phyloP scores from a whole-genome alignment of 768 basidiomycete genomes.

The Boletus tomentosulus region DNA sequence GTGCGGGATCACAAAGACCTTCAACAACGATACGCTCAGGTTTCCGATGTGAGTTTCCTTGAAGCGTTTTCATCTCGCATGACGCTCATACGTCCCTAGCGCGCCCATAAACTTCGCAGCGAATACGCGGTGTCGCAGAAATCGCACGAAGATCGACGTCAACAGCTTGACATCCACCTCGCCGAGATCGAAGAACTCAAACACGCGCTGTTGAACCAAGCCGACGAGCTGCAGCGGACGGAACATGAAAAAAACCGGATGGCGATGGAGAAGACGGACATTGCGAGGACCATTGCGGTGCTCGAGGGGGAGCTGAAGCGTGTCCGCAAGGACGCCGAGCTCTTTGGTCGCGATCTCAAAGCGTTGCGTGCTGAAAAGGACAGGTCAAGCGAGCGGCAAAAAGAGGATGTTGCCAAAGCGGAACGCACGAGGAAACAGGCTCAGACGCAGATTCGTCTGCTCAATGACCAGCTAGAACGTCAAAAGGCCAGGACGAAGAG shows the following conservation, averaged over 20 bases:
- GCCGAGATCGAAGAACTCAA: slow-evolving; percentile 77
- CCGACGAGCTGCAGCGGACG: slow-evolving; percentile 56
- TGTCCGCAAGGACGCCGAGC: slow-evolving; percentile 72
- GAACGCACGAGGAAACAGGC: slow-evolving; percentile 66
- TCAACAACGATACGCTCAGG: slow-evolving; percentile 61
- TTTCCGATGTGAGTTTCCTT: slow-evolving; percentile 54
- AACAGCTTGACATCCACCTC: slow-evolving; percentile 68
- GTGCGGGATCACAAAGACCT: slow-evolving; percentile 67
- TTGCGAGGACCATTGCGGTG: slow-evolving; percentile 58
- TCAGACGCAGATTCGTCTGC: slow-evolving; percentile 57
- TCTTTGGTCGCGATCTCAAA: slow-evolving; percentile 75
- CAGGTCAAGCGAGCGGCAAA: slow-evolving; percentile 49
- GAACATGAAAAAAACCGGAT: slow-evolving; percentile 64
- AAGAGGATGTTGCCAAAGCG: slow-evolving; percentile 51
- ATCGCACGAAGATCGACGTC: slow-evolving; percentile 66
- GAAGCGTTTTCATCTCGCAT: background rate
- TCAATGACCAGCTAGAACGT: slow-evolving; percentile 62
- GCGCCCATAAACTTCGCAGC: slow-evolving; percentile 56
- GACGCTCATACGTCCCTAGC: slow-evolving; percentile 32
- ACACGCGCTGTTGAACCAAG: slow-evolving; percentile 56
- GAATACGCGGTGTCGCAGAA: slow-evolving; percentile 58
- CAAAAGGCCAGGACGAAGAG: slow-evolving; percentile 40
- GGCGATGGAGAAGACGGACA: slow-evolving; percentile 57
- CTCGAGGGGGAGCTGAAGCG: slow-evolving; percentile 74
- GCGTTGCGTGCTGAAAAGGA: slow-evolving; percentile 65